Base-by-base conservation (phyloP, 2,329 filamentous ascomycete genomes). In the Fusarium pseudocircinatum region DNA sequence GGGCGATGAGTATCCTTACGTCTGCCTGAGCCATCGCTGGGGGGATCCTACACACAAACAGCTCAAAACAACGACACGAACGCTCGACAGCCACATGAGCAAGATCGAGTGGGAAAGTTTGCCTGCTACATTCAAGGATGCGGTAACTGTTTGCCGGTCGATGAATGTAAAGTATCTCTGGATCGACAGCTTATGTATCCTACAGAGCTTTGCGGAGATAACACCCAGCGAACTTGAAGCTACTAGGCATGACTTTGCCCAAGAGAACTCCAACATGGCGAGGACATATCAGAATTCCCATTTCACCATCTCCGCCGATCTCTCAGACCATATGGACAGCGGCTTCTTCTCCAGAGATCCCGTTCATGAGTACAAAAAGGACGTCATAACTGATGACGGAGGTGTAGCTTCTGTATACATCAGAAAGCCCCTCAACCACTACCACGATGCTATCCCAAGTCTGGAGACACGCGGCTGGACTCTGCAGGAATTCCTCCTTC, bases 401-500 rank as follows among this genome's bases (percentile, higher is more conserved):
- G 9, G 12, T 1, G 15, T 4, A 2, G 49, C 39, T 6, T 24
- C 15, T 4, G 2, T 32, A 18, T 61, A 56, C 15, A n/a, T 56
- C 16, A 30, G 59, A 0, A 16, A 8, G 9, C 12, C 4, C 4
- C 4, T 61, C 1, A 18, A 32, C 1, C 59, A 56, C n/a, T 56
- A 44, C n/a, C 2, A 1, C 32, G 30, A 47, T 0, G 4, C 20
- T 9, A 15, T 22, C 6, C 59, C 49, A 13, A 5, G 5, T 2
- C 3, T 61, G 3, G 59, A 61, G 26, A 44, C 37, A 13, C 59
- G 59, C 3, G 39, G 59, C 7, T 61, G 49, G 59, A 56, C 39
- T 28, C 59, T 61, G 6, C 59, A 61, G 7, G 59, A 56, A 24
- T 56, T 39, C 12, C 59, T 61, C 1, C 59, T 61, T 56, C 59